Conservation (phyloP, 2,329 filamentous ascomycete genomes). For the Simplicillium sp. region DNA sequence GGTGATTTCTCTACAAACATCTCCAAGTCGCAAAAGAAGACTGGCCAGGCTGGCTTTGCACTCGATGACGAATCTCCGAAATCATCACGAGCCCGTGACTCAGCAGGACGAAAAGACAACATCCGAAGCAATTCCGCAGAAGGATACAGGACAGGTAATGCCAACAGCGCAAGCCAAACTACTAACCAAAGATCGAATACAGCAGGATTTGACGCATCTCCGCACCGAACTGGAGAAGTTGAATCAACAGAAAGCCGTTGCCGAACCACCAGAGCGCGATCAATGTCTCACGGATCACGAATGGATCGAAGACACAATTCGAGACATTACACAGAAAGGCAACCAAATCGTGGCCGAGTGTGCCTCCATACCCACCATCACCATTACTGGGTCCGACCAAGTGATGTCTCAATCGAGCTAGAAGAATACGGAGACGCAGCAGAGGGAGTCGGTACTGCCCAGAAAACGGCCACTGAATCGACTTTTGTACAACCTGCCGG, state of each 20-base stretch:
- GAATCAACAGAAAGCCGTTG: not conserved
- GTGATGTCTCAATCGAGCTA: slow-evolving; percentile 10
- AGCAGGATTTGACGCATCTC: not conserved
- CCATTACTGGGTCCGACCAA: slow-evolving; percentile 46
- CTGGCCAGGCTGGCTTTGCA: slow-evolving; percentile 9
- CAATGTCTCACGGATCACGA: slow-evolving; percentile 6
- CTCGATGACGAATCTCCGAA: slow-evolving; percentile 1
- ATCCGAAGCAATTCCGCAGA: too few relatives aligned
- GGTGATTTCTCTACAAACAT: too few relatives aligned
- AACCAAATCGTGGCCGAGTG: slow-evolving; percentile 16
- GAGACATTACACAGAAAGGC: slow-evolving; percentile 12
- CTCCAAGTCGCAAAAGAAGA: slow-evolving; percentile 7
- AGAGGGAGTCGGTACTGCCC: too few relatives aligned
- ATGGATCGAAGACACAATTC: slow-evolving; percentile 13
- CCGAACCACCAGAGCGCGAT: slow-evolving; percentile 2
- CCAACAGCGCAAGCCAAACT: too few relatives aligned
- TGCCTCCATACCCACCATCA: slow-evolving; percentile 53
- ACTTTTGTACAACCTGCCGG: slow-evolving; percentile 13
- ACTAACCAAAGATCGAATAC: not conserved
- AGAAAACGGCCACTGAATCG: slow-evolving; percentile 3
- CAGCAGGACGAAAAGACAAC: slow-evolving; percentile 2
- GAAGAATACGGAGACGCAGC: not conserved
- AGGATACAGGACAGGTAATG: too few relatives aligned
- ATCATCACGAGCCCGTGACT: too few relatives aligned
- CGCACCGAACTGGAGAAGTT: not conserved